Evolutionary conservation across 345 rosid genomes (phyloP).

Genomic region (Salix arbutifolia): DNA sequence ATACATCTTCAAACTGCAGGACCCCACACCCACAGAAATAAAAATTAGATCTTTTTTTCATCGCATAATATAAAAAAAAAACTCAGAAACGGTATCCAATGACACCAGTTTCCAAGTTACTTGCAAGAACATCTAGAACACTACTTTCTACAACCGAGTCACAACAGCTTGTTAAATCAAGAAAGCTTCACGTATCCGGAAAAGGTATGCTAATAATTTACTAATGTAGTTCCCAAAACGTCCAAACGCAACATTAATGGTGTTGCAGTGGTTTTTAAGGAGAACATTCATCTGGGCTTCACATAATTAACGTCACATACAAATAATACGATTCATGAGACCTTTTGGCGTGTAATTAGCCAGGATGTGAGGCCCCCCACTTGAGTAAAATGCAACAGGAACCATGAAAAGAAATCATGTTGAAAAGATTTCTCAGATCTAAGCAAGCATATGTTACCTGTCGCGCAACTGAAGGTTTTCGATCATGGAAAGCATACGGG

Average conservation of each 20-base stretch:
- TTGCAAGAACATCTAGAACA: not conserved
- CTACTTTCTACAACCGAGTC: not conserved
- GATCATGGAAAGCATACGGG: conserved; percentile 71
- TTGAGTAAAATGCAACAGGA: not conserved
- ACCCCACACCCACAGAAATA: not conserved
- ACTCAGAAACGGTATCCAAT: not conserved
- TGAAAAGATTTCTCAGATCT: not conserved
- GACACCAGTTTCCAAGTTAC: not conserved
- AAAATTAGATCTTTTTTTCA: not conserved
- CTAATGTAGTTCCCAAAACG: conserved; percentile 67
- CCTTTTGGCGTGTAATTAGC: not conserved
- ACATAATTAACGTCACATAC: conserved; percentile 26
- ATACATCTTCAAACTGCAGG: conserved; percentile 77
- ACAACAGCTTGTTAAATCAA: not conserved
- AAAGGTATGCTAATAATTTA: not conserved
- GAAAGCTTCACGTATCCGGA: not conserved
- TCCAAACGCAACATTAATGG: conserved; percentile 48
- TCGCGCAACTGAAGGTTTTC: conserved; percentile 89
- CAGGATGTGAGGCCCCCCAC: conserved; percentile 17
- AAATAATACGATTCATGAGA: not conserved
- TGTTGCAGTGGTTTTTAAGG: conserved; percentile 58
- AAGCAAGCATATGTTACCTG: conserved; percentile 40
- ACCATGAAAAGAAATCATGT: not conserved
- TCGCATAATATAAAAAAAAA: not conserved
- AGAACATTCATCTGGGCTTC: conserved; percentile 57